Base-by-base conservation (phyloP, 2,329 filamentous ascomycete genomes). In the Lasiodiplodia gonubiensis region DNA sequence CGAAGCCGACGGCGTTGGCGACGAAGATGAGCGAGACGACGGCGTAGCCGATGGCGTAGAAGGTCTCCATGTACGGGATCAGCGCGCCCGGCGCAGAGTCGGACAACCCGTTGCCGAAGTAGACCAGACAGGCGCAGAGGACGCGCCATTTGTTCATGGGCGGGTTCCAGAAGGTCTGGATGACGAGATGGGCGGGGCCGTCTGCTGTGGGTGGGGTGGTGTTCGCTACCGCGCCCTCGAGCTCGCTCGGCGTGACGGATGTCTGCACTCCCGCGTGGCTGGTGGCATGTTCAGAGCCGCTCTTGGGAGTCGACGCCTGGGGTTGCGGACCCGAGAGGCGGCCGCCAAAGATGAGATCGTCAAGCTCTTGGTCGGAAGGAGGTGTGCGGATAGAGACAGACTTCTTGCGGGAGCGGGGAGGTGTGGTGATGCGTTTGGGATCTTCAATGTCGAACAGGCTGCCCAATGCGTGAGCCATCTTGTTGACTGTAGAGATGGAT, bases 1-100 rank as follows among this genome's bases (percentile, higher is more conserved):
- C 89, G 80, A 93, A 96, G 18, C 92, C 92, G 4, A 90, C 70
- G 0, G 92, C 92, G 72, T 92, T 92, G 53, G 89, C 87, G 35
- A 95, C 86, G 80, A 95, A 96, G 73, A 96, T 92, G 46, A 94
- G 82, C 2, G 92, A 94, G 2, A 95, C 91, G 10, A 92, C 79
- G 2, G 89, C 90, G 76, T 95, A 94, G 51, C 89, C 90, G 67
- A 95, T 92, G 68, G 84, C 71, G 74, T 94, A 96, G 72, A 91
- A 87, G 76, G 80, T 83, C 76, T 94, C 91, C 77, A 96, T 91
- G 74, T 93, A 93, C 0, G 92, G 92, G 71, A 96, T 91, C 67
- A 95, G 75, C 12, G 92, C 91, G 74, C 92, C 92, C 1, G 92
- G 88, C 0, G 90, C 81, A 72, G 52, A 0, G 33, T 96, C 93